Evolutionary conservation across 2,329 filamentous ascomycete genomes (phyloP), one percentile per base, ranked within the genome.

Genomic region (Fonsecaea erecta): DNA sequence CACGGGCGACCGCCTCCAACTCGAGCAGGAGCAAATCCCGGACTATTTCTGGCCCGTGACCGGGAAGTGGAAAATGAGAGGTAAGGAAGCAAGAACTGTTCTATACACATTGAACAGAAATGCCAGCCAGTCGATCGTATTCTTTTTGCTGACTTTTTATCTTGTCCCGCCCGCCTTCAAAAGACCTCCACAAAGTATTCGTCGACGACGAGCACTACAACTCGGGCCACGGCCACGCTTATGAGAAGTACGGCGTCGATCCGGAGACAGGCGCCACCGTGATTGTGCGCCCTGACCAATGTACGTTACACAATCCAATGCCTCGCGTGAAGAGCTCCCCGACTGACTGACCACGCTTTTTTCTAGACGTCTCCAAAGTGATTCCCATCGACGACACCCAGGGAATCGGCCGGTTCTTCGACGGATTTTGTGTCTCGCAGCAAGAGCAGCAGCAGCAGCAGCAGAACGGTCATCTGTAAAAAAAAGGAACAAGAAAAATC

Each of bases 241-340:
- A 88, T 68, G 77, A 85, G 55, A 77, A 77, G 8, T 86, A 86
- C 48, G 85, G 85, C 0, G 76, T 89, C 12, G 78, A 83, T 61
- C 73, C 79, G 0, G 68, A 74, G 4, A 63, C 73, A 34, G 83
- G 84, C 0, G 82, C 80, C 0, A 67, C 87, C 3, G 78, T 85
- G 0, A 76, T 88, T 64, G 81, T 88, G 8, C 79, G 87, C 14
- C 87, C 86, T 1, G 86, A 88, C 77, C 86, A 88, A 76, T 86
- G 85, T 85, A 75, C 77, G 82, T 75, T 12, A n/a, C n/a, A n/a
- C n/a, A n/a, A n/a, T n/a, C n/a, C n/a, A n/a, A n/a, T n/a, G n/a
- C n/a, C n/a, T n/a, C n/a, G n/a, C n/a, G n/a, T n/a, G n/a, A n/a
- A n/a, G n/a, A n/a, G n/a, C n/a, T n/a, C n/a, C n/a, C n/a, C n/a